phyloP scores from a whole-genome alignment of 805 yeast species.

The Saccharomycopsis fibuligera region DNA sequence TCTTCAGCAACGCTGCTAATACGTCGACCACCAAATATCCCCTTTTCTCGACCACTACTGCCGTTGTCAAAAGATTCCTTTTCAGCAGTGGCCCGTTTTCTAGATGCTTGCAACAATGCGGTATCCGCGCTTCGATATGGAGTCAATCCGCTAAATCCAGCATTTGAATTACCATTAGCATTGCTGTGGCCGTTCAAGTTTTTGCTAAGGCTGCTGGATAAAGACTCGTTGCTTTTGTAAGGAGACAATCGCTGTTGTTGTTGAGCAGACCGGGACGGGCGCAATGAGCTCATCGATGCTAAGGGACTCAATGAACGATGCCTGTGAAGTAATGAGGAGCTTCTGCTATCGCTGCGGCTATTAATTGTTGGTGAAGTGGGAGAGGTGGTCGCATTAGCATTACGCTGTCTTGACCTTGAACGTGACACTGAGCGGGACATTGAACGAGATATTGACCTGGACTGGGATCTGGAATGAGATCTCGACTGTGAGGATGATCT shows the following conservation, averaged over 20 bases:
- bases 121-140: constrained; percentile 12
- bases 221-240: too few relatives aligned
- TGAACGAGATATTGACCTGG: too few relatives aligned
- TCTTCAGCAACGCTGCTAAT: background rate
- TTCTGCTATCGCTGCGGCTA: background rate
- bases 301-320: background rate
- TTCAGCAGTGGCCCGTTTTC: background rate
- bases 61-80: background rate
- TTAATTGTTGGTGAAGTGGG: too few relatives aligned
- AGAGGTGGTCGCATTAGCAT: too few relatives aligned
- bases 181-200: background rate
- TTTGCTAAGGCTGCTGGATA: background rate
- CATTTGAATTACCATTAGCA: background rate
- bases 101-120: background rate
- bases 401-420: too few relatives aligned
- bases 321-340: background rate
- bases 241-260: background rate
- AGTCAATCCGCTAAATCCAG: background rate
- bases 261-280: too few relatives aligned
- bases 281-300: constrained; percentile 6
- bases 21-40: too few relatives aligned
- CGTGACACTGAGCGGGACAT: too few relatives aligned
- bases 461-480: background rate
- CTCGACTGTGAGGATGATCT: background rate
- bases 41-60: background rate